A percentile compares a stretch with the other conserved stretches of the same genome.
phyloP scores from a whole-genome alignment of 345 rosid genomes.

The Hibiscus mutabilis region DNA sequence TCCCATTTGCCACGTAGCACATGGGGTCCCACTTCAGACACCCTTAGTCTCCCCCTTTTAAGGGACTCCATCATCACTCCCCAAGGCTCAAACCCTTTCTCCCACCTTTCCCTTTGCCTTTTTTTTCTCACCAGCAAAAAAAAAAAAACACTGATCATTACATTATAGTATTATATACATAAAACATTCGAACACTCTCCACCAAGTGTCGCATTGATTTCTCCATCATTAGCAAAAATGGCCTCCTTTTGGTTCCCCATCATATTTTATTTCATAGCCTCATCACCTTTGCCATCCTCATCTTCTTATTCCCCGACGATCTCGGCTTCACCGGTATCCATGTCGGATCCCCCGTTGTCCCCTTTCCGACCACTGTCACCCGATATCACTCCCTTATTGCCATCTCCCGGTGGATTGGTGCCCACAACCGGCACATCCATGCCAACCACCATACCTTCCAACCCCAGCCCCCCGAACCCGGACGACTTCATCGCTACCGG shows the following conservation, averaged over 20 bases:
- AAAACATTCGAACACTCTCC: constrained; percentile 15
- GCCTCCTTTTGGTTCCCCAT: constrained; percentile 38
- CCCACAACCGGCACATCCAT: constrained; percentile 47
- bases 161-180: not conserved
- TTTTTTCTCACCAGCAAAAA: not conserved
- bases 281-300: constrained; percentile 30
- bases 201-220: constrained; percentile 25
- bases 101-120: not conserved
- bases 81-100: constrained; percentile 6
- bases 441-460: constrained; percentile 64
- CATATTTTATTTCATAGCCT: constrained; percentile 25
- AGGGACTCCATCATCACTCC: constrained; percentile 19
- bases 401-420: constrained; percentile 49
- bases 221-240: constrained; percentile 52
- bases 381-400: constrained; percentile 69
- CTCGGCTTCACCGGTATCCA: constrained; percentile 32
- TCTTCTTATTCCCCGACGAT: constrained; percentile 9
- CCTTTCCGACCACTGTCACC: constrained; percentile 57
- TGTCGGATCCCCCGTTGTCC: constrained; percentile 24
- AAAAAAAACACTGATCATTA: not conserved
- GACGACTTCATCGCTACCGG: constrained; percentile 30
- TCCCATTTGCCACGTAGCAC: constrained; percentile 20
- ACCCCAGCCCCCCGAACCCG: constrained; percentile 82
- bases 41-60: constrained; percentile 18
- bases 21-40: constrained; percentile 14